Conservation (phyloP, 371 early-diverging fungal species). For the Mortierella sp. region DNA sequence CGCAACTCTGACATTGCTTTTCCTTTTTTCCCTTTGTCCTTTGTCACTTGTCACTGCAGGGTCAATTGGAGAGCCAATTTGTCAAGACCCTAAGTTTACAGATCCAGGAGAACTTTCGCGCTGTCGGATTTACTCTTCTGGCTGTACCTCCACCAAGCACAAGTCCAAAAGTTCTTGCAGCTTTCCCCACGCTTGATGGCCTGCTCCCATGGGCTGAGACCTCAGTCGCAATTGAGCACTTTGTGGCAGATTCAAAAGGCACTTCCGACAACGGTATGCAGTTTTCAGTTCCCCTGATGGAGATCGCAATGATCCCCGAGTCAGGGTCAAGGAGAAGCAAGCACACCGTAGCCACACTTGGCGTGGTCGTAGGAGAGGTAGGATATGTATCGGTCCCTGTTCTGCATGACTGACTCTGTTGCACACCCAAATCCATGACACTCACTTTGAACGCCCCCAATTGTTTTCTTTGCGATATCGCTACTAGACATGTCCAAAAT, state of each 20-base stretch:
- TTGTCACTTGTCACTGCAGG: conserved; percentile 19
- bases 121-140: conserved; percentile 51
- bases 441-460: too few relatives aligned
- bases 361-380: conserved; percentile 48
- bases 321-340: conserved; percentile 42
- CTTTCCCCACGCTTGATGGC: conserved; percentile 45
- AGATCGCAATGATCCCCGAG: conserved; percentile 20
- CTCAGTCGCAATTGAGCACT: conserved; percentile 50
- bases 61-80: conserved; percentile 36
- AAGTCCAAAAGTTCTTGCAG: conserved; percentile 22
- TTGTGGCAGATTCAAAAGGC: conserved; percentile 13
- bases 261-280: background rate
- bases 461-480: background rate
- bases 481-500: conserved; percentile 26
- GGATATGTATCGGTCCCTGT: background rate
- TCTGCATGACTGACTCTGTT: background rate
- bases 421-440: background rate
- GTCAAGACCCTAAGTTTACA: conserved; percentile 41
- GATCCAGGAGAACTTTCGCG: conserved; percentile 36
- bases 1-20: background rate
- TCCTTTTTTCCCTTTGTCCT: too few relatives aligned
- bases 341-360: conserved; percentile 40
- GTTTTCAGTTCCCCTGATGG: conserved; percentile 31
- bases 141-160: conserved; percentile 32
- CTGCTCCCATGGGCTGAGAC: conserved; percentile 53